phyloP scores from a whole-genome alignment of 257 asterid species.

The Ilex asprella region DNA sequence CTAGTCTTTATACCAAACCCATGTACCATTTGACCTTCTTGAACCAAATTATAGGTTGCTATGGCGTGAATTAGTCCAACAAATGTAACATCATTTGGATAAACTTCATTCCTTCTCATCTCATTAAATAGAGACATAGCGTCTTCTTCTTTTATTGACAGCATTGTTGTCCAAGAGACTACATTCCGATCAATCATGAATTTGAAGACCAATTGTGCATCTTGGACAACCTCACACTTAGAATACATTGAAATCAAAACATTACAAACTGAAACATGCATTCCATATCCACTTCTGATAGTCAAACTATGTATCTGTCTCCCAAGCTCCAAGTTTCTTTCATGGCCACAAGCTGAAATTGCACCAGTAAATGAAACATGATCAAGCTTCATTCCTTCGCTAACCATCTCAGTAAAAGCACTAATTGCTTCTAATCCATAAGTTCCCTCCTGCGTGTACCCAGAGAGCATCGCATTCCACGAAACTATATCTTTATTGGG shows the following conservation, averaged over 20 bases:
- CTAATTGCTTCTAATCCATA: conserved; percentile 43
- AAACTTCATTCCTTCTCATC: conserved; percentile 53
- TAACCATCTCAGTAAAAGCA: conserved; percentile 55
- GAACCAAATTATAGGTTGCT: conserved; percentile 33
- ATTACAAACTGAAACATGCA: conserved; percentile 71
- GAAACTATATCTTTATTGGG: conserved; percentile 64
- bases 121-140: conserved; percentile 47
- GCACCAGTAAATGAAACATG: conserved; percentile 73
- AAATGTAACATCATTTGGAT: conserved; percentile 85
- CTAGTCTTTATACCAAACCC: conserved; percentile 50
- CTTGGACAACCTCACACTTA: conserved; percentile 44
- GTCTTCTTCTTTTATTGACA: conserved; percentile 49
- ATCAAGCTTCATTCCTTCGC: conserved; percentile 44
- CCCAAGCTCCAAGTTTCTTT: conserved; percentile 54
- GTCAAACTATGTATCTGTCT: conserved; percentile 59
- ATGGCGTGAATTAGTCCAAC: conserved; percentile 68
- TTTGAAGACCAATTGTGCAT: conserved; percentile 45
- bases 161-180: conserved; percentile 91
- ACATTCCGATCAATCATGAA: conserved; percentile 48
- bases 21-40: conserved; percentile 70
- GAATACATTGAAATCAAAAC: conserved; percentile 73
- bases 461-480: conserved; percentile 87
- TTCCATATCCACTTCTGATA: conserved; percentile 45
- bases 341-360: conserved; percentile 76
- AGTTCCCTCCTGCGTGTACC: conserved; percentile 75